Evolutionary conservation across 192 early-diverging fungal genomes (phyloP).

Genomic region (Allomyces macrogynus): DNA sequence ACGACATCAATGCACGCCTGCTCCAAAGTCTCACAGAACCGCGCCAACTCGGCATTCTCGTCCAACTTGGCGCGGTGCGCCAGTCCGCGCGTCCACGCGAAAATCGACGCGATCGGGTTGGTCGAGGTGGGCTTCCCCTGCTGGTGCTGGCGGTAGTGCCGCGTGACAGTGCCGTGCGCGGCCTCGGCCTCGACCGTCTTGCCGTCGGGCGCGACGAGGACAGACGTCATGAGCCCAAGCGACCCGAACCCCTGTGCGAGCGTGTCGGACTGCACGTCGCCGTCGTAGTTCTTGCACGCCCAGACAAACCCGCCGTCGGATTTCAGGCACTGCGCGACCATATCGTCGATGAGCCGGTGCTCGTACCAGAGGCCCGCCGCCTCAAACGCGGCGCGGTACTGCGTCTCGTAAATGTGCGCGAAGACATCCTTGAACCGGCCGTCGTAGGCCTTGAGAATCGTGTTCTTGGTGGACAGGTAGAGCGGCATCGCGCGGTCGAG

Average conservation of each 20-base stretch:
- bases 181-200: conserved; percentile 86
- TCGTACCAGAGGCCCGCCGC: conserved; percentile 83
- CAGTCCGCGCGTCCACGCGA: conserved; percentile 85
- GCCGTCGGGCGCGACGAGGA: conserved; percentile 79
- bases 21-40: conserved; percentile 65
- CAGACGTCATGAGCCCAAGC: conserved; percentile 90
- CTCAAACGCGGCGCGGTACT: conserved; percentile 68
- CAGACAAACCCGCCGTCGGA: conserved; percentile 86
- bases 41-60: conserved; percentile 43
- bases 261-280: conserved; percentile 89
- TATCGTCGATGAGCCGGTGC: conserved; percentile 94
- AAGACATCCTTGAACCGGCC: conserved; percentile 98
- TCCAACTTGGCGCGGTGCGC: conserved; percentile 89
- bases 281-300: conserved; percentile 89
- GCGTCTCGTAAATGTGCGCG: conserved; percentile 60
- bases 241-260: conserved; percentile 92
- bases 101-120: conserved; percentile 94
- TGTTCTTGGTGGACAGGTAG: conserved; percentile 92
- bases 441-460: conserved; percentile 89
- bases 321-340: conserved; percentile 94
- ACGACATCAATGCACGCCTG: conserved; percentile 74
- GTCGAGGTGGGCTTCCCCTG: conserved; percentile 84
- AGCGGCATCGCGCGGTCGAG: conserved; percentile 74
- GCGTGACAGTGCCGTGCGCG: conserved; percentile 91
- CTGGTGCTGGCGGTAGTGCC: conserved; percentile 89